Percentiles rank a stretch among this genome's conserved stretches.
Conservation (phyloP, 371 early-diverging fungal species). For the Circinella umbellata region DNA sequence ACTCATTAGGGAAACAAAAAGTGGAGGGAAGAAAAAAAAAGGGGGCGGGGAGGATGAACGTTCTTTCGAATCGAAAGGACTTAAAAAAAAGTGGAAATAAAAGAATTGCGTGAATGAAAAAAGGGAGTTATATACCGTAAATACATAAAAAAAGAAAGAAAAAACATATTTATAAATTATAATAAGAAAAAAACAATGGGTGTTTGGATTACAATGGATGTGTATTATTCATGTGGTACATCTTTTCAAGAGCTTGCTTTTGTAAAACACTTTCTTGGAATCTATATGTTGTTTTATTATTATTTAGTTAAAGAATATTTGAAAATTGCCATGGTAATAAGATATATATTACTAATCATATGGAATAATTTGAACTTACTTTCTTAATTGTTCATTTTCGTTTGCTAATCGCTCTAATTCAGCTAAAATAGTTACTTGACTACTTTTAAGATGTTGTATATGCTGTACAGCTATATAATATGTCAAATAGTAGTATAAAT, state of each 20-base stretch:
- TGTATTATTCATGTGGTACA: slow-evolving; percentile 24
- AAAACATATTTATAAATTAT: slow-evolving; percentile 4
- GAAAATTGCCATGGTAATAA: too few species aligned
- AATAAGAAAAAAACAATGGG: too few species aligned
- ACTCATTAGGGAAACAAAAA: slow-evolving; percentile 13
- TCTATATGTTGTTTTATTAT: slow-evolving; percentile 7
- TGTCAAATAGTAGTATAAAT: slow-evolving; percentile 1
- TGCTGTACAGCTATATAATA: slow-evolving; percentile 44
- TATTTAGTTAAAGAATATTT: too few species aligned
- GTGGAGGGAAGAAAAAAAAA: not conserved
- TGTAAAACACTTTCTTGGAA: slow-evolving; percentile 33
- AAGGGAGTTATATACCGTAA: slow-evolving; percentile 1
- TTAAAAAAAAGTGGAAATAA: slow-evolving; percentile 1
- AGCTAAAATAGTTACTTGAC: slow-evolving; percentile 43
- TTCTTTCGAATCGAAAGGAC: too few species aligned
- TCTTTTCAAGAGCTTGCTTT: slow-evolving; percentile 30
- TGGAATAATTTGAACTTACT: slow-evolving; percentile 30
- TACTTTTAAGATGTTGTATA: slow-evolving; percentile 53
- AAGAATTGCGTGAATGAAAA: not conserved
- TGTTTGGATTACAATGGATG: slow-evolving; percentile 8
- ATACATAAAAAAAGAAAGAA: slow-evolving; percentile 8
- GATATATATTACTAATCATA: too few species aligned
- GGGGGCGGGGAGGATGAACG: not conserved
- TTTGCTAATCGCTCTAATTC: slow-evolving; percentile 45
- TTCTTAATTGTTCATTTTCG: slow-evolving; percentile 55